A percentile compares a stretch with the other conserved stretches of the same genome.
Conservation (phyloP, 2,329 filamentous ascomycete genomes). For the Tolypocladium sp. region DNA sequence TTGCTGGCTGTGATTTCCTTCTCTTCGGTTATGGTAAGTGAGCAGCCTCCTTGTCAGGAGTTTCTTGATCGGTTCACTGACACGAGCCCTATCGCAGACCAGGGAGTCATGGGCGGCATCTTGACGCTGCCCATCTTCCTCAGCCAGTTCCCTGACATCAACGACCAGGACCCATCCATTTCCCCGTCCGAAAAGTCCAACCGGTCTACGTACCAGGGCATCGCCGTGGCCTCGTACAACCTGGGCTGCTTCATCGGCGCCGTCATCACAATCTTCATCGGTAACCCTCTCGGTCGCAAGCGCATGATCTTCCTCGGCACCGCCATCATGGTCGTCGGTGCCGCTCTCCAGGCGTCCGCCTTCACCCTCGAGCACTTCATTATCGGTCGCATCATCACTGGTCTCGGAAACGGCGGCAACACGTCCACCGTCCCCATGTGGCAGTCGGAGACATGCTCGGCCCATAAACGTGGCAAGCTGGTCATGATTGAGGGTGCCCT, state of each 20-base stretch:
- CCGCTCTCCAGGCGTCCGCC: constrained; percentile 48
- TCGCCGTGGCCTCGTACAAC: constrained; percentile 47
- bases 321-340: constrained; percentile 47
- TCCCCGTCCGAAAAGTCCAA: constrained; percentile 21
- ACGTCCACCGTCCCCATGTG: constrained; percentile 50
- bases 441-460: constrained; percentile 50
- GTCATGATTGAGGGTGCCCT: constrained; percentile 53
- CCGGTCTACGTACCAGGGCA: constrained; percentile 44
- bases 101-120: constrained; percentile 68
- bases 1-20: constrained; percentile 65
- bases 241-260: constrained; percentile 55
- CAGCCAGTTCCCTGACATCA: constrained; percentile 43
- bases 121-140: constrained; percentile 57
- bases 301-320: constrained; percentile 52
- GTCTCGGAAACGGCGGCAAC: constrained; percentile 48
- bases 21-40: constrained; percentile 46
- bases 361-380: constrained; percentile 46
- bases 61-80: not conserved
- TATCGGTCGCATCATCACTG: constrained; percentile 48
- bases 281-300: constrained; percentile 51
- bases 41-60: not conserved
- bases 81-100: constrained; percentile 41
- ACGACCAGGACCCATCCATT: constrained; percentile 30
- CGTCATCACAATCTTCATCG: constrained; percentile 57
- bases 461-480: constrained; percentile 49